phyloP scores from a whole-genome alignment of 345 rosid species.

The Noccaea caerulescens region DNA sequence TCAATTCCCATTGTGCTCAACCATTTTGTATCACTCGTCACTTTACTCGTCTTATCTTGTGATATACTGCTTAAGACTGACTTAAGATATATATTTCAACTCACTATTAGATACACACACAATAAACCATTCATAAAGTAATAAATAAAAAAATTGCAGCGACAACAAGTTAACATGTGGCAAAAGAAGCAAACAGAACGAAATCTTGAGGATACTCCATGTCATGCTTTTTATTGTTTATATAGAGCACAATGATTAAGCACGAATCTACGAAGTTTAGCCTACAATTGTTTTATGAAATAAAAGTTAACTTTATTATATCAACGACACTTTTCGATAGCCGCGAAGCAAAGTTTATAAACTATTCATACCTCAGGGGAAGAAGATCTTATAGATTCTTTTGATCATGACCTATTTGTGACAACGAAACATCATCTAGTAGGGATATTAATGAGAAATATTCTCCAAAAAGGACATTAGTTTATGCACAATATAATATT shows the following conservation, averaged over 20 bases:
- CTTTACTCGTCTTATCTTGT: conserved; percentile 26
- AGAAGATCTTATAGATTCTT: conserved; percentile 40
- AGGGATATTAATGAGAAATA: conserved; percentile 10
- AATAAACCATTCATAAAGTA: conserved; percentile 8
- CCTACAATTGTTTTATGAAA: conserved; percentile 19
- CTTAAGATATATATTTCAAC: background rate
- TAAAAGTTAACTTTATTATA: background rate
- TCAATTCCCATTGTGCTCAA: conserved; percentile 4
- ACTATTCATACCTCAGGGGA: conserved; percentile 19
- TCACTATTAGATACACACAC: background rate
- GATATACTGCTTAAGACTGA: conserved; percentile 18
- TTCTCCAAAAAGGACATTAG: conserved; percentile 10
- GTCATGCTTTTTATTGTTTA: conserved; percentile 40
- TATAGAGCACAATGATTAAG: conserved; percentile 42
- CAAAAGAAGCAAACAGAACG: conserved; percentile 42
- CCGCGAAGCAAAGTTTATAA: conserved; percentile 27
- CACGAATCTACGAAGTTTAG: conserved; percentile 40
- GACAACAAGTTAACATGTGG: conserved; percentile 47
- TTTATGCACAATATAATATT: background rate
- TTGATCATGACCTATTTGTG: conserved; percentile 38
- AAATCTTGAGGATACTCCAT: conserved; percentile 47
- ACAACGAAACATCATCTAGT: conserved; percentile 36
- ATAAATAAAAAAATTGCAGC: conserved; percentile 10
- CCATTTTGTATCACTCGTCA: conserved; percentile 25
- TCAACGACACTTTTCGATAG: conserved; percentile 31